These are phyloP conservation scores for Neckera pumila DNA, from an alignment of 225 moss, liverwort and hornwort genomes.

Conservation along the genomic window DNA sequence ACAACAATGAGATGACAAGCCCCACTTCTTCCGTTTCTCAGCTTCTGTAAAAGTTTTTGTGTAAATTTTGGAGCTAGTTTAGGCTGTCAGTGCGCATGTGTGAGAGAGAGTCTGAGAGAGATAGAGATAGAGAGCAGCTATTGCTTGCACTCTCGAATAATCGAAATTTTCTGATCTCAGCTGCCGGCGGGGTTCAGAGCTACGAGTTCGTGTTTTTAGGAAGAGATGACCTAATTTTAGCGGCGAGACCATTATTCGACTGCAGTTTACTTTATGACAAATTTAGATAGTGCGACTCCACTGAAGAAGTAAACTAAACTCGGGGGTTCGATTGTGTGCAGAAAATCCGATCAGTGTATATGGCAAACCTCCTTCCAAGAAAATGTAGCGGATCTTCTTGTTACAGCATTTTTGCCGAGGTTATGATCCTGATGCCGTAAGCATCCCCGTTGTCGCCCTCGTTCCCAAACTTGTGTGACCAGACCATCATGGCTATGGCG, in stretches of 20 bases:
- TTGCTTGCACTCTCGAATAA: background rate
- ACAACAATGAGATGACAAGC: background rate
- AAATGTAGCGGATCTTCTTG: background rate
- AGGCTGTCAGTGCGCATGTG: background rate
- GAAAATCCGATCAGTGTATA: background rate
- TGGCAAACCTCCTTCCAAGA: background rate
- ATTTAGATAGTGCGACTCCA: background rate
- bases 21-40: background rate
- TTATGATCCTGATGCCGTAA: background rate
- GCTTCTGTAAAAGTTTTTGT: background rate
- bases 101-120: background rate
- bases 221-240: background rate
- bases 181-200: background rate
- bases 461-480: background rate
- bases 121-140: background rate
- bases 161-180: background rate
- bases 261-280: background rate
- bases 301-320: background rate
- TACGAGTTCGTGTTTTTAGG: background rate
- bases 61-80: background rate
- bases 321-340: background rate
- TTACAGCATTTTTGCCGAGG: background rate
- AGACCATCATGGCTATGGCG: constrained; percentile 1
- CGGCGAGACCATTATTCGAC: background rate
- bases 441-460: background rate